Evolutionary conservation across 1,284 basidiomycete genomes (phyloP), one percentile per base, ranked within the genome.

Genomic region (Paramarasmius palmivorus): DNA sequence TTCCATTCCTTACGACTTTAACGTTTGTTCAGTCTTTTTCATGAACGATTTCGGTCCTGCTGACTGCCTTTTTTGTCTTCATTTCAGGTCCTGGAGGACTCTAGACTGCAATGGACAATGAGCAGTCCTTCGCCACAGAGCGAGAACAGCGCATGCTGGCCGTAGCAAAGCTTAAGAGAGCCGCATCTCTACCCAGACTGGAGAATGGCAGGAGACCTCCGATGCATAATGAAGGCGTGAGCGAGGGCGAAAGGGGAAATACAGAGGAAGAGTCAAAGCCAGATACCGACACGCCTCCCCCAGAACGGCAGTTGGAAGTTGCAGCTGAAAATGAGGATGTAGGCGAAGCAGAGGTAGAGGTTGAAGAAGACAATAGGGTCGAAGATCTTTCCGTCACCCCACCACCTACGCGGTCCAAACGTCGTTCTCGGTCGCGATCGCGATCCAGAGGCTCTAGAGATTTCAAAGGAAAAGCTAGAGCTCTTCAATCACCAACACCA

Each of bases 141-240:
- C 86, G 51, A n/a, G 82, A 87, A 63, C 82, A 88, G 64, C 82
- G 93, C 56, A 90, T 91, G 63, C 83, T 84, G 55, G 90, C 92
- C n/a, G 86, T 95, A 56, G 91, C 91, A 52, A 92, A 87, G 73
- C 82, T 95, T 59, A 93, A 91, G 71, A 84, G 93, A 61, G 92
- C 93, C 36, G 91, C 92, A 46, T 94, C 92, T 19, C 73, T 95
- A 25, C 93, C 93, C 35, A 82, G 93, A 52, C 90, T 90, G 81
- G 91, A 92, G 67, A 88, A 93, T 68, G 92, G 92, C 1, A 75
- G 92, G 48, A 78, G 93, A 45, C 90, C 90, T 1, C 86, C 88
- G 42, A 90, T 92, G 88, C 89, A 89, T 62, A 78, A 81, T 59
- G 87, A 90, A 60, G 86, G 82, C 19, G 79, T 89, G 48, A 89